Conservation (phyloP, 2,329 filamentous ascomycete genomes). For the Pseudogymnoascus sp. region DNA sequence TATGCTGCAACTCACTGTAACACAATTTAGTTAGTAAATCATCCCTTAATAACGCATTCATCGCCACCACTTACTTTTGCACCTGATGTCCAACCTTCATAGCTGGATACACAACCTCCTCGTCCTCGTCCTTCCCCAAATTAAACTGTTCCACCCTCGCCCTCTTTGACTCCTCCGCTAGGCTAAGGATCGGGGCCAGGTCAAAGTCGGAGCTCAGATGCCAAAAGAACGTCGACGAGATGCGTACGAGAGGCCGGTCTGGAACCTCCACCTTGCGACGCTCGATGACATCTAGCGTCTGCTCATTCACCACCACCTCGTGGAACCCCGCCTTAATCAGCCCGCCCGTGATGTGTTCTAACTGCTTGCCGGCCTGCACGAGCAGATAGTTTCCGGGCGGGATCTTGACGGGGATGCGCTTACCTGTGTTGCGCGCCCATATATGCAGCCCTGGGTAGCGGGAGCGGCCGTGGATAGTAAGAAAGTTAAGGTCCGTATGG, state of each 20-base stretch:
- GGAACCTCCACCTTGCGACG: constrained; percentile 34
- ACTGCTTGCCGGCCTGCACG: constrained; percentile 54
- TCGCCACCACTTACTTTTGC: constrained; percentile 37
- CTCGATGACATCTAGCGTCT: constrained; percentile 41
- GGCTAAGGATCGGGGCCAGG: constrained; percentile 40
- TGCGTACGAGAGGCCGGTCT: constrained; percentile 44
- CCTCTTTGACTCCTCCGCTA: constrained; percentile 36
- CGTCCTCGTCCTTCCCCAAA: constrained; percentile 46
- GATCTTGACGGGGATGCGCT: constrained; percentile 49
- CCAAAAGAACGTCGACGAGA: constrained; percentile 55
- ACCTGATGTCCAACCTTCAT: constrained; percentile 55
- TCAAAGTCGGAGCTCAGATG: constrained; percentile 50
- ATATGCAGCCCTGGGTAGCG: constrained; percentile 54
- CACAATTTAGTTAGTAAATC: not conserved
- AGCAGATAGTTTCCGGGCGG: constrained; percentile 49
- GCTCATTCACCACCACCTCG: constrained; percentile 50
- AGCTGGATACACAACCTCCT: constrained; percentile 37
- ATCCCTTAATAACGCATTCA: not conserved
- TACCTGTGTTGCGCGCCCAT: constrained; percentile 55
- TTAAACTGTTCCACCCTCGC: constrained; percentile 40
- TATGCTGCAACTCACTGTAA: not conserved
- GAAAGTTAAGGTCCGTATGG: constrained; percentile 57
- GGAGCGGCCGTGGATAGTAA: constrained; percentile 55
- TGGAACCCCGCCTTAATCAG: constrained; percentile 54
- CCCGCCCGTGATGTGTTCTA: constrained; percentile 52